Evolutionary conservation across 495 filamentous ascomycete genomes (phyloP), one percentile per base, ranked within the genome.

Genomic region (Xeromyces bisporus): DNA sequence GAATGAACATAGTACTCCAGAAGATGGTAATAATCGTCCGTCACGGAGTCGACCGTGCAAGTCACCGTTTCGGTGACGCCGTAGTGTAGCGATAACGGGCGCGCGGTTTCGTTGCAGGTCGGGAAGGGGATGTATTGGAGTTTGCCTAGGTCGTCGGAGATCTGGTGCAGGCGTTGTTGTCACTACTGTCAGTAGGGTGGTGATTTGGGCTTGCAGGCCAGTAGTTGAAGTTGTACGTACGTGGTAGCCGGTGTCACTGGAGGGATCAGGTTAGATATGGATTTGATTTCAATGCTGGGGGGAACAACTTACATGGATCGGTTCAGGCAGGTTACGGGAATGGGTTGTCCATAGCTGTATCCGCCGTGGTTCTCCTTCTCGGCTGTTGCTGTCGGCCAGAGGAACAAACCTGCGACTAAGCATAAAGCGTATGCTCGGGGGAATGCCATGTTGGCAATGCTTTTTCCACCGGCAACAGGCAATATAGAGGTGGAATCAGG

Each of bases 1-100:
- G 77, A 83, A 64, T 96, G 89, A 44, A 96, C 76, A 69, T 94
- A 96, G 69, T 93, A 94, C 58, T 97, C 89, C 52, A 94, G 73
- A 26, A 96, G 76, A 58, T 97, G 89, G 69, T 89, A 97, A 64
- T 93, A 75, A 12, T 76, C 70, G 56, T 97, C 89, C 46, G 73
- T 61, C 45, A 94, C 69, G 46, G 79, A 67, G 45, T 74, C 58
- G 51, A 96, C 79, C 29, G 89, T 97, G 64, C 89, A 97, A 58
- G 84, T 92, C 41, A 92, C 60, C 40, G 86, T 80, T 60, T 65
- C 60, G 24, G 54, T 45, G 41, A 82, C 55, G 53, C 86, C 84
- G 62, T 91, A 97, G 46, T 69, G 67, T 45, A 97, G 71, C 38
- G 84, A 68, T 41, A 96, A 69, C 1, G 89, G 78, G 29, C 68